Base-by-base conservation (phyloP, 148 eudicot genomes). In the Gaultheria prostrata region DNA sequence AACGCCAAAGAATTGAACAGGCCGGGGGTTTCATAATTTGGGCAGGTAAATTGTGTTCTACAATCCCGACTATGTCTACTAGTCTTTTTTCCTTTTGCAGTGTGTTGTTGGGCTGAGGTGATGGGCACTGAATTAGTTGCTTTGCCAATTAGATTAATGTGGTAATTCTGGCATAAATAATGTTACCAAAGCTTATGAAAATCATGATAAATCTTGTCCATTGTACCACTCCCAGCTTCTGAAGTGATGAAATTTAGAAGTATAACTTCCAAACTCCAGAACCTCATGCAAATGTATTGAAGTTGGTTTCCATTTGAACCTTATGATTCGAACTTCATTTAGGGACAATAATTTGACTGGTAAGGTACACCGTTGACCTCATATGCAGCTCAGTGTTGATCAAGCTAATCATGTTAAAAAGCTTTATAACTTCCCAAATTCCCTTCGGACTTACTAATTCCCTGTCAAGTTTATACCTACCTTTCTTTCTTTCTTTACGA, bases 21-120 rank as follows among this genome's bases (percentile, higher is more conserved):
- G 98, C 98, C 57, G 95, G 95, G 59, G 98, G 98, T 33, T 90
- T 91, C 76, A 84, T 94, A 39, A 86, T 92, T 59, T 94, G 98
- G 98, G 95, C 98, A 67, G 98, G 94, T 92, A 85, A 61, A 35
- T 78, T 13, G 17, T 20, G 20, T 18, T 33, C 8, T 39, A 50
- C 79, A 49, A 26, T 12, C 28, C 35, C 35, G 2, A 15, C 59
- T 78, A 30, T 78, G 26, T 78, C 81, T 33, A 8, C 12, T 3
- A 28, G 21, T 39, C 8, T 14, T 17, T 32, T 28, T 39, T 51
- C 50, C 26, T 14, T 57, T 79, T 39, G 71, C 24, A 28, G 51
- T 18, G 8, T 54, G 21, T 6, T 5, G 6, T 14, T n/a, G 53
- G 30, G 59, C 39, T 30, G 18, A 21, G 30, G 49, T 78, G 50